These are phyloP conservation scores for Solanum hybrid DNA, from an alignment of 305 asterid genomes.

Conservation along the genomic window DNA sequence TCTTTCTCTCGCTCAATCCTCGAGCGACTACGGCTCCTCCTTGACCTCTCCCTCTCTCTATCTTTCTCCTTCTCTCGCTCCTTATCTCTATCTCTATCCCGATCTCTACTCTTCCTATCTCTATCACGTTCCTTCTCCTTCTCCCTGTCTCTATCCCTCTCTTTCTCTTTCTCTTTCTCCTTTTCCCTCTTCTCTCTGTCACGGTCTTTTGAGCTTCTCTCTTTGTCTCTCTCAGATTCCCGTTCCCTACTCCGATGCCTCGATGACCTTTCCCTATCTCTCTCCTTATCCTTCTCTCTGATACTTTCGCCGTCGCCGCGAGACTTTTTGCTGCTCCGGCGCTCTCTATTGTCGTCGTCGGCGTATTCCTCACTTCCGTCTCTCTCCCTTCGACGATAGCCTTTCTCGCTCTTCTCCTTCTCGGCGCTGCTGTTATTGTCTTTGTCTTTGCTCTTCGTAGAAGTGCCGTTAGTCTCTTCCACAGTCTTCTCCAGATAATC, in stretches of 20 bases:
- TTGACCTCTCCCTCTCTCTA: constrained; percentile 21
- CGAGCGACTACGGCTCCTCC: constrained; percentile 12
- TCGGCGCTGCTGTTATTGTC: constrained; percentile 26
- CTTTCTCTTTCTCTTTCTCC: constrained; percentile 10
- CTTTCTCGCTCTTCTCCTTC: constrained; percentile 57
- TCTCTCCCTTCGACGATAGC: constrained; percentile 62
- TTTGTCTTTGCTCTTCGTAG: constrained; percentile 49
- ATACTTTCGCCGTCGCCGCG: constrained; percentile 58
- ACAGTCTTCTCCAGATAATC: constrained; percentile 89
- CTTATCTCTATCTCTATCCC: constrained; percentile 29
- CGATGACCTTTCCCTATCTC: constrained; percentile 59
- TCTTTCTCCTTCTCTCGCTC: constrained; percentile 21
- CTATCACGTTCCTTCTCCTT: constrained; percentile 11
- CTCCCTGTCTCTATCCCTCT: constrained; percentile 34
- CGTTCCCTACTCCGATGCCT: constrained; percentile 49
- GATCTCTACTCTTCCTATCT: constrained; percentile 5
- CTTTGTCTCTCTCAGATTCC: constrained; percentile 20
- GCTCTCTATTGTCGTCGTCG: constrained; percentile 53
- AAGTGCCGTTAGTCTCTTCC: constrained; percentile 57
- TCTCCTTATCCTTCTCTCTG: constrained; percentile 43
- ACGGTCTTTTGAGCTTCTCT: constrained; percentile 15
- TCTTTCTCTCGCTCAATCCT: constrained; percentile 32
- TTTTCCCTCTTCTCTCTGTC: constrained; percentile 21
- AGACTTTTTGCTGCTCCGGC: constrained; percentile 64
- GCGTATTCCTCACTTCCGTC: constrained; percentile 45